Conservation (phyloP, 179 eudicot genomes). For the Camellia oleifera region DNA sequence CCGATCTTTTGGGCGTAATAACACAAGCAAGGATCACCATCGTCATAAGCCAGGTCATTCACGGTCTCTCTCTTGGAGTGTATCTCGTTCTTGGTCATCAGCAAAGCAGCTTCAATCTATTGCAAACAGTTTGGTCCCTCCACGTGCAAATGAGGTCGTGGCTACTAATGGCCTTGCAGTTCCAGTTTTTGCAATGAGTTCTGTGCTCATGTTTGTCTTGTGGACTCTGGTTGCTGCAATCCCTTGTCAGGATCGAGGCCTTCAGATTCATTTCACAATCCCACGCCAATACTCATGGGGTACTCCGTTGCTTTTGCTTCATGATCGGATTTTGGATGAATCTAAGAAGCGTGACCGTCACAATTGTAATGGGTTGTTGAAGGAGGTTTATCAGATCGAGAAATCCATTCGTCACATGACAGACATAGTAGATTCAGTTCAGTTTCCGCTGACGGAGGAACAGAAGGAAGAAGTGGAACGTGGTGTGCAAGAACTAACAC, state of each 20-base stretch:
- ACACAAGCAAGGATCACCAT: constrained; percentile 32
- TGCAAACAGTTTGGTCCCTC: constrained; percentile 43
- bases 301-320: constrained; percentile 38
- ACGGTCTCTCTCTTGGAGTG: constrained; percentile 65
- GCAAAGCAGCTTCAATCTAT: constrained; percentile 61
- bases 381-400: constrained; percentile 55
- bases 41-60: constrained; percentile 39
- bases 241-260: constrained; percentile 63
- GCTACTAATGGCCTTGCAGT: constrained; percentile 50
- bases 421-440: constrained; percentile 54
- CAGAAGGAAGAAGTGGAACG: constrained; percentile 39
- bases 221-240: constrained; percentile 66
- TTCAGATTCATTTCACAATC: constrained; percentile 45
- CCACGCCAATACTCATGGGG: constrained; percentile 54
- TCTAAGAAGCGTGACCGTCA: constrained; percentile 53
- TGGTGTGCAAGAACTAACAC: constrained; percentile 31
- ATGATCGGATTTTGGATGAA: constrained; percentile 46
- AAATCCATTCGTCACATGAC: constrained; percentile 39
- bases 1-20: constrained; percentile 57
- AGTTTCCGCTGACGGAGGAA: constrained; percentile 45
- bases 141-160: constrained; percentile 41
- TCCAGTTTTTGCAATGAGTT: constrained; percentile 44
- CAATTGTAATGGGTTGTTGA: constrained; percentile 48
- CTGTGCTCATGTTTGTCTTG: constrained; percentile 44
- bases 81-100: constrained; percentile 66